A percentile compares a stretch with the other conserved stretches of the same genome.
phyloP scores from a whole-genome alignment of 805 yeast species.

The Candida namnaoensis region DNA sequence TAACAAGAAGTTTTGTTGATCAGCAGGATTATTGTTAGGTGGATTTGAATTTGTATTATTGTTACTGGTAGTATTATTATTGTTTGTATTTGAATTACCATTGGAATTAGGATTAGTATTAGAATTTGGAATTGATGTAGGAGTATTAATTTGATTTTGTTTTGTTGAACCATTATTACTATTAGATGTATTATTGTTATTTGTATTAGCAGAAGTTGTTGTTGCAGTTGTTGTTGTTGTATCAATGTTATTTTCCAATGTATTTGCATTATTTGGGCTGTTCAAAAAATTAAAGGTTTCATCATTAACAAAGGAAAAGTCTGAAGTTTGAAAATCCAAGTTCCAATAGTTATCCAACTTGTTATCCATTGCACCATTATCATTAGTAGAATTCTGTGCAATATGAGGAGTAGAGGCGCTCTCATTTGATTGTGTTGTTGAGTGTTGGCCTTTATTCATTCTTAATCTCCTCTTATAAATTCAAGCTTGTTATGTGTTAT shows the following conservation, averaged over 20 bases:
- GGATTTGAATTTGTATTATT: background rate
- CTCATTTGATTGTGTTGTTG: background rate
- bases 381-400: background rate
- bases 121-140: background rate
- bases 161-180: background rate
- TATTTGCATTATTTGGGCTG: no score
- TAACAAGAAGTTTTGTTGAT: slow-evolving; percentile 6
- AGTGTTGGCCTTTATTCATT: no score
- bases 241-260: slow-evolving; percentile 5
- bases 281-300: slow-evolving; percentile 7
- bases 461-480: no score
- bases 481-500: no score
- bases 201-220: background rate
- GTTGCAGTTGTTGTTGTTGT: no score
- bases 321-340: slow-evolving; percentile 8
- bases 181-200: no score
- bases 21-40: no score
- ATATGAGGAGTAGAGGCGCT: background rate
- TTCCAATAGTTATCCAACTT: background rate
- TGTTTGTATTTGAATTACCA: no score
- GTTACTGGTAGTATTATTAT: background rate
- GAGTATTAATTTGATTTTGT: background rate
- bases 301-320: slow-evolving; percentile 15
- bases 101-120: background rate
- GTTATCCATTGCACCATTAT: background rate